Evolutionary conservation across 768 basidiomycete genomes (phyloP), one percentile per base, ranked within the genome.

Genomic region (Suillus brevipes): DNA sequence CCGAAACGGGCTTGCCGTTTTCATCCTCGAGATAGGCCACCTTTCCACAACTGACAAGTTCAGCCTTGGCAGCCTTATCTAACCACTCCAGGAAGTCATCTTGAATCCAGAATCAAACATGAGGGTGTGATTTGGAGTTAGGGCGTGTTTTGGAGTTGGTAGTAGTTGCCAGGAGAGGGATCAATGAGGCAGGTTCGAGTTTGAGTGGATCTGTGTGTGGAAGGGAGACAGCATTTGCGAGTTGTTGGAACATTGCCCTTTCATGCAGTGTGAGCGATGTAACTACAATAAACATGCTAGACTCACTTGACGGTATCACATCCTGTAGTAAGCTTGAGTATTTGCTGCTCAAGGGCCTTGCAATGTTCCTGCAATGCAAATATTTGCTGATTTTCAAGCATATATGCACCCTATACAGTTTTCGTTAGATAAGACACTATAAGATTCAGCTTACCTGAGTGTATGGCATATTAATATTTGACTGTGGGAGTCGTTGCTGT

Each of bases 321-420:
- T 13, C 53, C 49, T 2, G 53, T 60, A 14, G 3, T 64, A 6
- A 64, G 42, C 28, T 50, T 23, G 2, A 52, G 28, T 2, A 64
- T 7, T 34, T 61, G 49, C 6, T 42, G 20, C 49, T 64, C 58
- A 5, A 64, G 45, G 4, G 3, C 37, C 16, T 16, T 16, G 7
- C 58, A 64, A 23, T 8, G 28, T 34, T 61, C 47, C 9, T 61
- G 47, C 4, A 64, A 50, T 23, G 31, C 23, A 0, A 49, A 40
- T 8, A 37, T 6, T 31, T 52, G 50, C 10, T 47, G 42, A 9
- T n/a, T 31, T 12, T 62, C 53, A 16, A n/a, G 64, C 61, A 47
- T 63, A 63, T 65, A 65, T 65, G 64, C 14, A 2, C 52, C 37
- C 52, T 65, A 56, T 63, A 40, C 14, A 3, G 40, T 16, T 14